Conservation (phyloP, 169 alveolate species). For the Plasmodium gonderi region DNA sequence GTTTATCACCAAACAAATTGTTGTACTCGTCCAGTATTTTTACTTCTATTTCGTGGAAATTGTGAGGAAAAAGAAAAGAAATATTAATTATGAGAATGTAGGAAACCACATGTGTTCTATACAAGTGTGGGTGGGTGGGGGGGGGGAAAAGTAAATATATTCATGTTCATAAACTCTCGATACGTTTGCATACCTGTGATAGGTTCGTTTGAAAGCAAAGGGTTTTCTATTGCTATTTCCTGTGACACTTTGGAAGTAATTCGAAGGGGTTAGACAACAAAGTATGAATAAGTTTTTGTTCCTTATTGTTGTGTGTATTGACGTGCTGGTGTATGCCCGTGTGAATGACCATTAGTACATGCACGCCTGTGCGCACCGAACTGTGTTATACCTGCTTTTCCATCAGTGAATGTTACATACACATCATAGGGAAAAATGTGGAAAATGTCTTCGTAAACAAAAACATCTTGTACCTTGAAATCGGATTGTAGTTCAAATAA, state of each 20-base stretch:
- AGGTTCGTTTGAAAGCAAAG: conserved; percentile 15
- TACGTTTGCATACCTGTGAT: not conserved
- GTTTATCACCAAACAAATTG: not conserved
- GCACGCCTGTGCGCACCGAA: not conserved
- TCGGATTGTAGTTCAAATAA: conserved; percentile 14
- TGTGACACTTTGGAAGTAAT: not conserved
- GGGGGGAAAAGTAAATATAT: not conserved
- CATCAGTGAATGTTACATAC: conserved; percentile 9
- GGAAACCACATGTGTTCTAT: not conserved
- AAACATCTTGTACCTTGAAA: conserved; percentile 9
- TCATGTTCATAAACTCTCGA: not conserved
- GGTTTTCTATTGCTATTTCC: conserved; percentile 39
- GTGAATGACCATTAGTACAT: not conserved
- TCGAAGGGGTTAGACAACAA: not conserved
- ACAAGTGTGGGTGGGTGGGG: not conserved
- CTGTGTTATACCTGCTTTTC: conserved; percentile 7
- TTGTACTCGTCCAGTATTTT: not conserved
- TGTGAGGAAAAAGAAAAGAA: not conserved
- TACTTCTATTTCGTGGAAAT: not conserved
- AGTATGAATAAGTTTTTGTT: not conserved
- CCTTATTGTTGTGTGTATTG: not conserved
- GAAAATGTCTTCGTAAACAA: conserved; percentile 43
- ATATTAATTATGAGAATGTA: not conserved
- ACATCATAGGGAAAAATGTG: conserved; percentile 49
- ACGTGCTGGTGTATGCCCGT: not conserved